phyloP scores from a whole-genome alignment of 805 yeast species.

The Yarrowia sp. region DNA sequence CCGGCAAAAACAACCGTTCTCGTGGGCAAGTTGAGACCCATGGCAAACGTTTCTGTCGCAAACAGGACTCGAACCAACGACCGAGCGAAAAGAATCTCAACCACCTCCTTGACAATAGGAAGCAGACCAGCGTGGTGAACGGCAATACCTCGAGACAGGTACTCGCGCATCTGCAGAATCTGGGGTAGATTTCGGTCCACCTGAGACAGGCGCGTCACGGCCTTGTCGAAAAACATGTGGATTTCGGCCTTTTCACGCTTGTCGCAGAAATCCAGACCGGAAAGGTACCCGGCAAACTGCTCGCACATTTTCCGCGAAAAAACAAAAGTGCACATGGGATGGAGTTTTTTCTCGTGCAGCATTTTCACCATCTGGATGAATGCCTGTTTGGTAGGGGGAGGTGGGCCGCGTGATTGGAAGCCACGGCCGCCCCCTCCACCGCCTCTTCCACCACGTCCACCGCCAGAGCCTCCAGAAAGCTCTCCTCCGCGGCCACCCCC shows the following conservation, averaged over 20 bases:
- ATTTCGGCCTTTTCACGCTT: constrained; percentile 89
- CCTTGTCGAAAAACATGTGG: constrained; percentile 90
- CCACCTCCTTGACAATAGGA: constrained; percentile 92
- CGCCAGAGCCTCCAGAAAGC: constrained; percentile 47
- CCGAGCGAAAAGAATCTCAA: constrained; percentile 88
- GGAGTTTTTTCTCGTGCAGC: constrained; percentile 67
- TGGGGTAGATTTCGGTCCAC: constrained; percentile 96
- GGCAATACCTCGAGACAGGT: constrained; percentile 89
- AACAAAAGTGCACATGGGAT: constrained; percentile 93
- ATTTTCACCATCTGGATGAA: constrained; percentile 78
- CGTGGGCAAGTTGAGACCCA: constrained; percentile 97
- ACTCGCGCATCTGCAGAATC: constrained; percentile 78
- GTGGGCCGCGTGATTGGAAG: constrained; percentile 43
- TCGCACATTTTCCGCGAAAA: constrained; percentile 94
- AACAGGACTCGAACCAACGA: constrained; percentile 87
- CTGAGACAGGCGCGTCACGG: constrained; percentile 82
- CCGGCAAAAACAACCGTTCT: constrained; percentile 93
- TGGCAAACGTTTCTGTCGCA: constrained; percentile 98
- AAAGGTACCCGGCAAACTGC: constrained; percentile 82
- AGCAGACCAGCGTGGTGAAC: constrained; percentile 94
- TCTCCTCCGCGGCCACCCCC: constrained; percentile 50
- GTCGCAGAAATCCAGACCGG: constrained; percentile 77
- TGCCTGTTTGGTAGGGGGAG: constrained; percentile 59
- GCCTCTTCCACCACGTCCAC: constrained; percentile 51
- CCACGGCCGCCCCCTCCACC: too few species aligned